Conservation (phyloP, 352 stramenopile genomes). For the Blastocystis hominis region DNA sequence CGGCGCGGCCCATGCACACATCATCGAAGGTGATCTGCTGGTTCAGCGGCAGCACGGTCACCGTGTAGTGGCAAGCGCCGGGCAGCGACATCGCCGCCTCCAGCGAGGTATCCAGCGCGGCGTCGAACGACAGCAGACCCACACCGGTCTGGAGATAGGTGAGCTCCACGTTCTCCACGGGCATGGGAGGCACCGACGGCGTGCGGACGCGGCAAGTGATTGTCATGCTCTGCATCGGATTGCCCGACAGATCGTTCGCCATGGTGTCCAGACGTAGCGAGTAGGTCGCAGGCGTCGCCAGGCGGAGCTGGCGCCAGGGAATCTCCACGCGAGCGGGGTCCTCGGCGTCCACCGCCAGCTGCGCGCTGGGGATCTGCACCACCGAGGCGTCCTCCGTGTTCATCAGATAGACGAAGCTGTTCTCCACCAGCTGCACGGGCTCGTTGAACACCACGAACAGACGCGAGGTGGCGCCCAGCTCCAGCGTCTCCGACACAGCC, state of each 20-base stretch:
- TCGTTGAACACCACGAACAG: slow-evolving; percentile 31
- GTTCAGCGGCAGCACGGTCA: neutral
- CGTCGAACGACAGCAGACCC: neutral
- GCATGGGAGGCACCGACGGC: neutral
- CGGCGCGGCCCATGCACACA: neutral
- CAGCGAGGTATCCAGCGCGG: neutral
- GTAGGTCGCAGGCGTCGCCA: neutral
- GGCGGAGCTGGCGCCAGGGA: neutral
- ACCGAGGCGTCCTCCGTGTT: neutral
- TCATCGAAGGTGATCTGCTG: neutral
- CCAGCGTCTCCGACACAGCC: neutral
- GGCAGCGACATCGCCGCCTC: neutral
- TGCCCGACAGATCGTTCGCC: neutral
- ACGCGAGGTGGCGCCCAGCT: neutral
- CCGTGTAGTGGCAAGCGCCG: neutral
- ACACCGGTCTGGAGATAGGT: neutral
- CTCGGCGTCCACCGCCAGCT: neutral
- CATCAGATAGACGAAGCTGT: neutral
- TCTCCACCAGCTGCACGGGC: neutral
- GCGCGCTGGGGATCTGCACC: neutral
- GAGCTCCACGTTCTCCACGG: neutral
- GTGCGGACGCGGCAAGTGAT: neutral
- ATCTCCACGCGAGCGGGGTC: neutral
- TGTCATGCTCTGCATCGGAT: neutral
- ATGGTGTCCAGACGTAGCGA: neutral